Evolutionary conservation across 768 basidiomycete species (phyloP), one percentile per base, ranked within the genome.

Genomic region (Trametes gibbosa): DNA sequence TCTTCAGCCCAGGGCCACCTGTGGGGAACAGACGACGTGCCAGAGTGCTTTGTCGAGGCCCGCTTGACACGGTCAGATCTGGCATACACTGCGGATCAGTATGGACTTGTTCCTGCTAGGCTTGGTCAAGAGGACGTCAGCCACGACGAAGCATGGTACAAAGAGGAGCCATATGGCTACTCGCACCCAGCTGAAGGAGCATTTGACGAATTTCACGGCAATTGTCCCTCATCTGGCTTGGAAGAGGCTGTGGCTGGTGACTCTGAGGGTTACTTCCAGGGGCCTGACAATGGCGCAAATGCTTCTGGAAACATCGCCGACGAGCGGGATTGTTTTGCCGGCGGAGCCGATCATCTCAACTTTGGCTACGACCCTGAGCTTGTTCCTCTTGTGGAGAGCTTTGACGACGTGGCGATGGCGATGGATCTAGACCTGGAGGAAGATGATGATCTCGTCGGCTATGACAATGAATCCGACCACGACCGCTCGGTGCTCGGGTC

Each of bases 401-500:
- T 32, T 32, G 46, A 13, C n/a, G n/a, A 13, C 5, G 37, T 23
- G n/a, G 47, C 27, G 29, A 42, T 37, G 39, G 29, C 39, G 37
- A 49, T 23, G 27, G 47, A 56, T 16, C 39, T 32, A 5, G 29
- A 4, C 29, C 29, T 42, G 27, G 13, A 41, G 12, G 55, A 56
- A 2, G 46, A 49, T 49, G 46, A 49, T 5, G 55, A 49, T 49
- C n/a, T n/a, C n/a, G 13, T 23, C 47, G 55, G 25, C 10, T 53
- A 41, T 32, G 52, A 45, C 10, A 49, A 37, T 21, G 39, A 41
- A 10, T 42, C 19, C 12, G 41, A 42, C 7, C 42, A 42, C 10
- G 46, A 56, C 12, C 34, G 29, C 3, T 60, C 64, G 13, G 39
- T 47, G 10, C 39, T 65, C n/a, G 48, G 27, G 24, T 46, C 56